Conservation (phyloP, 73 alveolate genomes). For the Durusdinium trenchii region DNA sequence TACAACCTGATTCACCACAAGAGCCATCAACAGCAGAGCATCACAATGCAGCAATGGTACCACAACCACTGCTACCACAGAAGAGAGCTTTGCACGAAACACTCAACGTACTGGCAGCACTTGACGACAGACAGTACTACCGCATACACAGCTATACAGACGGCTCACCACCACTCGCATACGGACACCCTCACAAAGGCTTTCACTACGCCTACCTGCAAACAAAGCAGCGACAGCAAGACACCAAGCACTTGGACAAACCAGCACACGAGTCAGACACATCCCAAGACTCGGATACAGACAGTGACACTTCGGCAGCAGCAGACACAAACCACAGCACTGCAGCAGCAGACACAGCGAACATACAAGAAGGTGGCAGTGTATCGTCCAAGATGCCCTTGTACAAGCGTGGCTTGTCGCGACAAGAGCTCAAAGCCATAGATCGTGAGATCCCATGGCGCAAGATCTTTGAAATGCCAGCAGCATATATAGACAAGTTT, state of each 20-base stretch:
- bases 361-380: too few relatives aligned
- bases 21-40: neutral
- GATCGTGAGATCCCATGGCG: slow-evolving; percentile 60
- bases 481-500: neutral
- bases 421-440: neutral
- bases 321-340: neutral
- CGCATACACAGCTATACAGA: neutral
- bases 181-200: neutral
- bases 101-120: neutral
- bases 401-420: neutral
- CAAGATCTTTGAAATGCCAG: neutral
- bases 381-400: too few relatives aligned
- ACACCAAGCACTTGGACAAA: neutral
- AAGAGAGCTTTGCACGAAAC: neutral
- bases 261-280: neutral
- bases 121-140: neutral
- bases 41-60: neutral
- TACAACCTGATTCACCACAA: neutral
- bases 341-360: neutral
- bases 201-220: neutral
- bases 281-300: neutral
- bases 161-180: neutral
- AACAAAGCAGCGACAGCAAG: neutral
- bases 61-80: neutral
- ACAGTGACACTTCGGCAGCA: neutral